Conservation (phyloP, 805 yeast genomes). For the Allodekkera sacchari region DNA sequence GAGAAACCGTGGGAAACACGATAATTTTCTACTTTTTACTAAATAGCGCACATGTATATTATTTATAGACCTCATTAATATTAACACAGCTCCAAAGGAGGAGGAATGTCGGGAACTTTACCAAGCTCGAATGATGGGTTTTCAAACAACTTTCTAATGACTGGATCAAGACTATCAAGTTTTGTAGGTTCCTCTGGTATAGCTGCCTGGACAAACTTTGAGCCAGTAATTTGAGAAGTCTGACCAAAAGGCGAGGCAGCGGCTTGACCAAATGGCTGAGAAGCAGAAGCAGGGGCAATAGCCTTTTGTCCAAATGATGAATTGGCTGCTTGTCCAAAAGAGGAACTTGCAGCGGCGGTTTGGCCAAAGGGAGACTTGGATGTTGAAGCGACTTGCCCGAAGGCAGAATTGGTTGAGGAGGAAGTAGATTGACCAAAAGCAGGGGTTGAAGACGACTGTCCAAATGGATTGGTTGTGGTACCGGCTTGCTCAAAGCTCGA, state of each 20-base stretch:
- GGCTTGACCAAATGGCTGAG: neutral
- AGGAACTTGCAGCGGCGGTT: slow-evolving; percentile 5
- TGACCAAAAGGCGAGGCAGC: slow-evolving; percentile 14
- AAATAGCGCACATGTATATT: too few relatives aligned
- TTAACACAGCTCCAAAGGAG: slow-evolving; percentile 44
- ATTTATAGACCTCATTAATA: too few relatives aligned
- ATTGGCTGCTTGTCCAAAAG: slow-evolving; percentile 5
- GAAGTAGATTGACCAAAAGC: slow-evolving; percentile 12
- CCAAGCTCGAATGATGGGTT: slow-evolving; percentile 46
- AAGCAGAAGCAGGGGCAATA: too few relatives aligned
- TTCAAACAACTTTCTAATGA: slow-evolving; percentile 38
- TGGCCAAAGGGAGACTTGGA: slow-evolving; percentile 8
- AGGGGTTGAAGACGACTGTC: slow-evolving; percentile 4
- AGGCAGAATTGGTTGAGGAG: slow-evolving; percentile 1
- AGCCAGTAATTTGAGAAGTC: slow-evolving; percentile 3
- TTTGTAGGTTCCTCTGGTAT: slow-evolving; percentile 17
- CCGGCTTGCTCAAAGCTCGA: too few relatives aligned
- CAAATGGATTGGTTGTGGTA: too few relatives aligned
- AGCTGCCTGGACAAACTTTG: slow-evolving; percentile 15
- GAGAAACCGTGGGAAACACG: too few relatives aligned
- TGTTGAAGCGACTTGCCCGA: slow-evolving; percentile 1
- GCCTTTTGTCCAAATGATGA: too few relatives aligned
- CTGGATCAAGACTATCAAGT: slow-evolving; percentile 34
- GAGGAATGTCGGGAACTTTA: slow-evolving; percentile 62
- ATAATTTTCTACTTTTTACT: too few relatives aligned